Base-by-base conservation (phyloP, 1,139 yeast genomes). In the Trichomonascaceae sp. region DNA sequence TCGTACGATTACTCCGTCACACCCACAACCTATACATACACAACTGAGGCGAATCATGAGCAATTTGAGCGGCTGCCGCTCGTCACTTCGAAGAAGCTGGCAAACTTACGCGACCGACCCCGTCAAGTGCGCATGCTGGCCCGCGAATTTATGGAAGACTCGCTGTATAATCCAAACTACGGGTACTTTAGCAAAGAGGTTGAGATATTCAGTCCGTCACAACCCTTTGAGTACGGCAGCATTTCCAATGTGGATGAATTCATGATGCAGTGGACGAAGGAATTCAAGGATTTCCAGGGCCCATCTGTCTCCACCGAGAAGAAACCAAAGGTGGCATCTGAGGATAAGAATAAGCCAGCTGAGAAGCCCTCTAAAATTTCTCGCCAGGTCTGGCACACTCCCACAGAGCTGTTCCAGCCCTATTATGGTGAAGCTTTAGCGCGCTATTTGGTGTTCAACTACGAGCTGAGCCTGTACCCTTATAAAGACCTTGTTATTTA, bases 381-480 rank as follows among this genome's bases (percentile, higher is more conserved):
- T 4, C 56, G 76, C 16, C 94, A 82, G 53, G 59, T 81, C 31
- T 82, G 94, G 94, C 93, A 82, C 50, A 82, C 93, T 0, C 94
- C 94, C 0, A 79, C 92, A 0, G 94, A 82, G 52, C 61, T 84
- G 32, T 82, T 82, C 56, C 54, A 57, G 44, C 94, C 95, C 0
- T 74, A 65, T 47, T 82, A 82, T 48, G 94, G 94, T 5, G 82
- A 81, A 50, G 85, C 93, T 0, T 58, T 82, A 39, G 94, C 93
- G 0, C 59, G 85, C 34, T 76, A 80, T 48, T 56, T 84, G 11
- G 52, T 82, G 30, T 72, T 72, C n/a, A 75, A 76, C 49, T 78
- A 76, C 53, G 75, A 76, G 49, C 53, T 73, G 36, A 73, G 75
- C 37, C 64, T 74, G n/a, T 75, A 70, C 42, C 81, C 82, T 1